Evolutionary conservation across 345 rosid species (phyloP), one percentile per base, ranked within the genome.

Genomic region (Trapa bicornis): DNA sequence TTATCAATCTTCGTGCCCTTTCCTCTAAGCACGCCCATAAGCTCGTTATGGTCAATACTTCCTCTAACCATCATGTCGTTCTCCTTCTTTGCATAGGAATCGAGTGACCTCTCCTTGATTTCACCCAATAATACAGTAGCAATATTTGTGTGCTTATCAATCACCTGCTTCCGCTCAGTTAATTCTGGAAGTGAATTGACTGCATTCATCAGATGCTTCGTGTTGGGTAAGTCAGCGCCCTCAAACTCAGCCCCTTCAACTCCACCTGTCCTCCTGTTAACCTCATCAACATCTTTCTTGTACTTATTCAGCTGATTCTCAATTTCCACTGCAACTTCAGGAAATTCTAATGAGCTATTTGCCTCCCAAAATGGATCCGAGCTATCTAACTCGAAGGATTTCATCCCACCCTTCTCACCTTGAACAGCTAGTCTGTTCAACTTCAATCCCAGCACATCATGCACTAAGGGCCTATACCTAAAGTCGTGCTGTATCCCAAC

Each of bases 121-220:
- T 94, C 89, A 43, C 96, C 96, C 76, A 94, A 68, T 72, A 91
- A 79, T 37, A 84, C 87, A 5, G 97, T 94, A 9, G 97, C 99
- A 41, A 94, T 91, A 77, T 91, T 89, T 53, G 99, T 91, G 80
- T 91, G 97, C 82, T 94, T 94, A 79, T 94, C 99, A 74, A 94
- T 91, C 75, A 94, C 91, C 73, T 86, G 93, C 80, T 94, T 94
- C 68, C 99, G 75, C 80, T 91, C 99, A 0, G 96, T 89, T 78
- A 94, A 75, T 78, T 94, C 99, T 2, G 97, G 97, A 60, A 94
- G 82, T 0, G 96, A 94, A 78, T 94, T 91, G 74, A 94, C 99
- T 47, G 97, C 97, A 72, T 89, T 91, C 99, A 94, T 94, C 78
- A 94, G 76, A 82, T 94, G 96, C 72, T 87, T 89, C 3, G 99